phyloP scores from a whole-genome alignment of 352 stramenopile genomes.

The Phytophthora niederhauseri region DNA sequence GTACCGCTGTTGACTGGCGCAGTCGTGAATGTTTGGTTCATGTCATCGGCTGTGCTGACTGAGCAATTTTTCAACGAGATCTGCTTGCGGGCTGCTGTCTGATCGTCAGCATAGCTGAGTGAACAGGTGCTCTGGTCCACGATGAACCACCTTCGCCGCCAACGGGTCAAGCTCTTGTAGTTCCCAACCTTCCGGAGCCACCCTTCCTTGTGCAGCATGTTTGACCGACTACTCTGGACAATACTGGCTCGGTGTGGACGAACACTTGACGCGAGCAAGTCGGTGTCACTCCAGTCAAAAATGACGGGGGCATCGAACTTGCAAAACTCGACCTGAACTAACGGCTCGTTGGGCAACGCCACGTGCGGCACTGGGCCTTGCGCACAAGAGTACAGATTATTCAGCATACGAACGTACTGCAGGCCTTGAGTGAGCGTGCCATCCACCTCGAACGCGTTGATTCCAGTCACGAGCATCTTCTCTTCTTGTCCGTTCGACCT shows the following conservation, averaged over 20 bases:
- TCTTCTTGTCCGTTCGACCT: conserved; percentile 58
- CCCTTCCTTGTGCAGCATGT: conserved; percentile 77
- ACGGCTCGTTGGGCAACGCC: conserved; percentile 64
- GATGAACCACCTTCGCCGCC: conserved; percentile 81
- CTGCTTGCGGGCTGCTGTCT: conserved; percentile 64
- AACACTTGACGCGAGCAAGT: conserved; percentile 31
- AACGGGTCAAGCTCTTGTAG: conserved; percentile 73
- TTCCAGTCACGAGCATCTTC: conserved; percentile 77
- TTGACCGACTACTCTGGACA: conserved; percentile 53
- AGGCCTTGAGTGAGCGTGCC: conserved; percentile 63
- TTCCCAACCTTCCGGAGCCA: conserved; percentile 87
- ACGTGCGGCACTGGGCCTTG: conserved; percentile 80
- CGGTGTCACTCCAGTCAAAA: conserved; percentile 70
- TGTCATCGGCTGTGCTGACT: conserved; percentile 75
- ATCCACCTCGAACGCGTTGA: conserved; percentile 88
- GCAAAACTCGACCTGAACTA: conserved; percentile 76
- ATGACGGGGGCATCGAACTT: conserved; percentile 70
- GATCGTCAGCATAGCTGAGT: conserved; percentile 81
- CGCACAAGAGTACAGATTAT: conserved; percentile 76
- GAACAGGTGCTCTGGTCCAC: conserved; percentile 80
- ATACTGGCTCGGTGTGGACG: conserved; percentile 58
- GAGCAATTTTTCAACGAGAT: conserved; percentile 78
- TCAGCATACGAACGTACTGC: conserved; percentile 83
- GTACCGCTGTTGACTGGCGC: conserved; percentile 82
- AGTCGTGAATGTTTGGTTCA: conserved; percentile 85